Base-by-base conservation (phyloP, 2,329 filamentous ascomycete species). In the Xylariales sp. region DNA sequence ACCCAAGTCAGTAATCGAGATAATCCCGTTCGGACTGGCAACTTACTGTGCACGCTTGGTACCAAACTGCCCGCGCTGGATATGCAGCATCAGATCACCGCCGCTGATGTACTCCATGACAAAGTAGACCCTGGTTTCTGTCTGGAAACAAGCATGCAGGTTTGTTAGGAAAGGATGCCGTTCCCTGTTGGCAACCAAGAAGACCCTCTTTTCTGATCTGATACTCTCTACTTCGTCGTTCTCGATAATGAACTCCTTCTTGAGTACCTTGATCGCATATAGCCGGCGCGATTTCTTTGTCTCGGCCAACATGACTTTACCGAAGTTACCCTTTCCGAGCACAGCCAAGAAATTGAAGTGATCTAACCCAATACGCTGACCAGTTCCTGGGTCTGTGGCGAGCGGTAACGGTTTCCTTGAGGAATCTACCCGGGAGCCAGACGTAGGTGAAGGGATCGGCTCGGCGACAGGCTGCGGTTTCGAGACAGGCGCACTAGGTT, bases 181-280 rank as follows among this genome's bases (percentile, higher is more conserved):
- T 61, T 97, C 93, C 62, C 95, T 89, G 70, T 98, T 98, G 24
- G 93, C 93, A 60, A 98, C 86, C 61, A 98, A 64, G 70, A 97
- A 95, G 12, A 98, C 94, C 49, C 93, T 80, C 77, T 98, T 98
- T 67, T 98, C 93, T 0, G 93, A 98, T 50, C 91, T 82, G 31
- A 89, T 96, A 65, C 91, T 97, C 65, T 98, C 93, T 6, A 98
- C 93, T 69, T 98, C 93, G 59, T 98, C 93, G 51, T 98, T 95
- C 62, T 98, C 94, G 48, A 98, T 98, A 60, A 98, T 98, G 63
- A 98, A 98, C 64, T 98, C 93, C 70, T 98, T 98, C 78, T 98
- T 98, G 53, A 98, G 71, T 27, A 98, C 93, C 68, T 98, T 98
- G 66, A 98, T 98, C 43, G 93, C 93, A 62, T 97, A 98, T 6